Evolutionary conservation across 1,139 yeast genomes (phyloP), one percentile per base, ranked within the genome.

Genomic region (Pichia cactophila): DNA sequence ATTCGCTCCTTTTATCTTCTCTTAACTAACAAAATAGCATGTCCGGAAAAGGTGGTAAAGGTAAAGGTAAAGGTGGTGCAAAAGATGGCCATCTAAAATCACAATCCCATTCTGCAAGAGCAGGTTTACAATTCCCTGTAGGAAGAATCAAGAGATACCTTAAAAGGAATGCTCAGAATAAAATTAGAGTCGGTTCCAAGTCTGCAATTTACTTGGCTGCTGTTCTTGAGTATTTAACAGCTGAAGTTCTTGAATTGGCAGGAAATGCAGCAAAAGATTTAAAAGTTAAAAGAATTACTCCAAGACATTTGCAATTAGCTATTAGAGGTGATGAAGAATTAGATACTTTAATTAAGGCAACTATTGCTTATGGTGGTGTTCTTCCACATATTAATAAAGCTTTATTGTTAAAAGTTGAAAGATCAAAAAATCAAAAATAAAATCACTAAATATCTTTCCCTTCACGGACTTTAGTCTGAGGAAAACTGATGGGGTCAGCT

Each of bases 181-280:
- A 87, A 67, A 84, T 89, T 62, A 83, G 99, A 69, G 97, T 92
- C 39, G 98, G 98, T 47, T 90, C 97, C 44, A 92, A 92, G 69
- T 58, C 66, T 12, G 68, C 69, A 12, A 65, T 90, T 59, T 90
- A 89, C 76, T 78, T 90, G 64, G 92, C 97, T 60, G 95, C 97
- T 45, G 97, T 90, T 53, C 82, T 90, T 63, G 97, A 90, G 74
- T 90, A 90, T 71, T 79, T 90, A 68, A 90, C 97, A 61, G 97
- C 97, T 59, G 97, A 90, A 81, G 89, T 90, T 59, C 80, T 90
- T 63, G 97, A 90, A 77, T 83, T 90, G 77, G 97, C 97, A 56
- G 97, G 97, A 78, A 92, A 90, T 73, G 97, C 97, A 56, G 97
- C 97, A 52, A 88, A 96, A 75, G 97, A 90, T 69, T 86, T 90